Evolutionary conservation across 192 early-diverging fungal species (phyloP), one percentile per base, ranked within the genome.

Genomic region (Backusella parvicylindrica): DNA sequence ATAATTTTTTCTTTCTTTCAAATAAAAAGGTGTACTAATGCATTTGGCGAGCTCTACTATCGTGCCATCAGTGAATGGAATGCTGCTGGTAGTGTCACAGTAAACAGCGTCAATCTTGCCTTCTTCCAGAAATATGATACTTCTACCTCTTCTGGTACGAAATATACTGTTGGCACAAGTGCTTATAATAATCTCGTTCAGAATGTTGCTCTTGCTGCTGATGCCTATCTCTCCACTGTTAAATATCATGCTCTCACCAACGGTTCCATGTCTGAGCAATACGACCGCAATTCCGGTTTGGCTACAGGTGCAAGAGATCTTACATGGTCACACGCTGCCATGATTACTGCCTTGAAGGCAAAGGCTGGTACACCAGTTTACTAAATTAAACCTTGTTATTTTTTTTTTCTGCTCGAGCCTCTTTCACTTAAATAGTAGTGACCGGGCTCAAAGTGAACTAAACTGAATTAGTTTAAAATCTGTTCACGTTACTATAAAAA

Each of bases 261-360:
- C 49, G 85, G 85, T 8, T 77, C 79, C 11, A 82, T 93, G 77
- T 75, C 80, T 32, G 93, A 95, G 78, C 91, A 95, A 81, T 89
- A 87, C 72, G 68, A 89, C 40, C 67, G 82, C 4, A 32, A 68
- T 41, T 84, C 80, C 15, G 92, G 92, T 0, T 85, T 76, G 33
- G 80, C 82, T 9, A 80, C 75, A 7, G 92, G 91, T 1, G 93
- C 91, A 12, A 68, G 71, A 2, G 83, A 93, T 60, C 75, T 95
- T 75, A 93, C 92, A 0, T 94, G 92, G 92, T 87, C 84, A 64
- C 90, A 94, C 70, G 91, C 87, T 0, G 82, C 88, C 0, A 84
- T 90, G 23, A 66, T 89, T n/a, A 79, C 82, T 41, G 82, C 85
- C 11, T 38, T 68, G 16, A 40, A 60, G 15, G 79, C 84, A 49